These are phyloP conservation scores for Acanthamoeba culbertsoni DNA, from an alignment of 208 protist species.

Conservation along the genomic window DNA sequence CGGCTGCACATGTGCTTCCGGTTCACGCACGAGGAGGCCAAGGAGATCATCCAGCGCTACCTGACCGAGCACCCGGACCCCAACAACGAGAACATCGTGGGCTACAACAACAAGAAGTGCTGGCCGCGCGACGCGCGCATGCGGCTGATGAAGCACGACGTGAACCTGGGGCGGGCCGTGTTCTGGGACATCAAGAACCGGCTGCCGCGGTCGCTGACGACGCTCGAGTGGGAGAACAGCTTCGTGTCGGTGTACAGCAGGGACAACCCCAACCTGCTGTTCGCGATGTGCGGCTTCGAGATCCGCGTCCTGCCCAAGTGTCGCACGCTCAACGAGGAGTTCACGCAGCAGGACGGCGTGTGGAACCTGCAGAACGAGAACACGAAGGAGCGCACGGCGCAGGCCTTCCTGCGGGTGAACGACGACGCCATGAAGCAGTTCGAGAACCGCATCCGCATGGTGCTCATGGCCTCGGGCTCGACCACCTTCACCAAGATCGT, in stretches of 20 bases:
- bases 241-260: slow-evolving; percentile 99
- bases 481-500: slow-evolving; percentile 99
- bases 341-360: slow-evolving; percentile 96
- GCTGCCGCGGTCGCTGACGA: slow-evolving; percentile 96
- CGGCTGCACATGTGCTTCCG: slow-evolving; percentile 96
- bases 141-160: slow-evolving; percentile 99
- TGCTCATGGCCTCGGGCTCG: slow-evolving; percentile 99
- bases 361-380: slow-evolving; percentile 98
- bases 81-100: slow-evolving; percentile 99
- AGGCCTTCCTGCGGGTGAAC: slow-evolving; percentile 98
- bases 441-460: slow-evolving; percentile 97
- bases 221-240: slow-evolving; percentile 95
- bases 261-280: slow-evolving; percentile 99
- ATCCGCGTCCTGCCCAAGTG: slow-evolving; percentile 93
- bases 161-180: slow-evolving; percentile 99
- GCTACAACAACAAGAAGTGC: slow-evolving; percentile 99
- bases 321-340: slow-evolving; percentile 90
- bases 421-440: slow-evolving; percentile 95
- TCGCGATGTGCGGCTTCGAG: slow-evolving; percentile 99
- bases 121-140: slow-evolving; percentile 99
- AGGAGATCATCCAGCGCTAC: slow-evolving; percentile 98
- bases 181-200: slow-evolving; percentile 99
- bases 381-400: slow-evolving; percentile 98
- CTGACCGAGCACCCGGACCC: slow-evolving; percentile 99
- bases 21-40: slow-evolving; percentile 97